Evolutionary conservation across 2,329 filamentous ascomycete species (phyloP), one percentile per base, ranked within the genome.

Genomic region (Chaetomiaceae sp.): DNA sequence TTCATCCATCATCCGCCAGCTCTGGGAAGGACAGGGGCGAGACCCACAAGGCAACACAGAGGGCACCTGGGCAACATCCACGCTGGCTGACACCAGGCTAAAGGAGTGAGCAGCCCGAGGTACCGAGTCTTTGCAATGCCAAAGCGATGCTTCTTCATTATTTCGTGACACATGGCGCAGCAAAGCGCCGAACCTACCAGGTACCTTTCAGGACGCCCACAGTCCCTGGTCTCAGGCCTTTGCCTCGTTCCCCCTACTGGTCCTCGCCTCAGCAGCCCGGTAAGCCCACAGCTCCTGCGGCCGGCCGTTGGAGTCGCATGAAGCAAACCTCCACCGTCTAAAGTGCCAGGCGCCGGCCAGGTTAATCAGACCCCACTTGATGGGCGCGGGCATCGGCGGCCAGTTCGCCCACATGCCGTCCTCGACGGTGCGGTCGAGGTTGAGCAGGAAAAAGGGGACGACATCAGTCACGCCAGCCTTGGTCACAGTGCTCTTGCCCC

Each of bases 311-410:
- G 71, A 68, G 61, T 82, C 77, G 61, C 83, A 87, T 62, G 82
- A 85, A 29, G 81, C 74, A 71, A 85, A 87, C 69, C 77, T 82
- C 83, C 83, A 87, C 75, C 78, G 79, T 3, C 74, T 71, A 33
- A 74, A 75, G 59, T 84, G 74, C 67, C 75, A 78, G 33, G 77
- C 73, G 2, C 81, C 82, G 1, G 72, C 80, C 39, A 85, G 66
- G 61, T 84, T 84, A 33, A 79, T 72, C 56, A 87, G 61, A 0
- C 76, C 77, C 81, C 81, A 86, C 51, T 76, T 74, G 55, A 85
- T 74, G 3, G 79, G 76, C 5, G 71, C 73, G 1, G 83, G 82
- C 72, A 86, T 85, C 0, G 83, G 81, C 40, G 83, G 83, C 82
- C 83, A 87, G 60, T 76, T 75, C 12, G 72, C 73, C 81, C 83